Conservation (phyloP, 768 basidiomycete genomes). For the Boletus tomentosulus region DNA sequence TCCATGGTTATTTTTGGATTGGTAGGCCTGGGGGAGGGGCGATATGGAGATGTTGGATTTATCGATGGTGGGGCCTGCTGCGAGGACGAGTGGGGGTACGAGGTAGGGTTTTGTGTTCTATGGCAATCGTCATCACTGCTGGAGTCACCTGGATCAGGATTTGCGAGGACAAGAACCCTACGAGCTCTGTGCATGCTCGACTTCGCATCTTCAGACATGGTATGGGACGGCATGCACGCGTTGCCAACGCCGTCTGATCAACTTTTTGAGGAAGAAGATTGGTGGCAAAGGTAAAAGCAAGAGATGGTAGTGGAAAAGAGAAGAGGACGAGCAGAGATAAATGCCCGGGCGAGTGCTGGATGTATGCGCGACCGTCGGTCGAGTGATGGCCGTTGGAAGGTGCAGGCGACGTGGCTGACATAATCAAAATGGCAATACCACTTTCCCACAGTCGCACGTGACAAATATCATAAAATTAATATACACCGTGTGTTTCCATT, state of each 20-base stretch:
- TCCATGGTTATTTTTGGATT: conserved; percentile 36
- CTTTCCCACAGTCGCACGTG: conserved; percentile 12
- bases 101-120: conserved; percentile 11
- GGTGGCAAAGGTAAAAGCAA: background rate
- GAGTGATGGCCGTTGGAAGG: conserved; percentile 27
- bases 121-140: conserved; percentile 37
- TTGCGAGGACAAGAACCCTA: conserved; percentile 54
- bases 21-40: conserved; percentile 14
- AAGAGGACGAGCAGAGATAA: conserved; percentile 1
- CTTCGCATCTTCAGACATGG: conserved; percentile 63
- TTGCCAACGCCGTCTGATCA: conserved; percentile 26
- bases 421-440: conserved; percentile 26
- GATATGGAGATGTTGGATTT: conserved; percentile 17
- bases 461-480: conserved; percentile 1
- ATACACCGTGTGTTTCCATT: conserved; percentile 20
- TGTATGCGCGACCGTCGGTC: conserved; percentile 28
- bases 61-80: conserved; percentile 26
- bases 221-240: conserved; percentile 29
- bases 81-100: conserved; percentile 24
- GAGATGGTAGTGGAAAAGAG: background rate
- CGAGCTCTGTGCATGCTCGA: conserved; percentile 32
- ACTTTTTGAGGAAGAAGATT: conserved; percentile 1
- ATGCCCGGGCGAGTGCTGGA: conserved; percentile 17
- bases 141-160: conserved; percentile 52
- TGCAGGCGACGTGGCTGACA: conserved; percentile 27